Evolutionary conservation across 257 asterid genomes (phyloP), one percentile per base, ranked within the genome.

Genomic region (Scutellaria galericulata): DNA sequence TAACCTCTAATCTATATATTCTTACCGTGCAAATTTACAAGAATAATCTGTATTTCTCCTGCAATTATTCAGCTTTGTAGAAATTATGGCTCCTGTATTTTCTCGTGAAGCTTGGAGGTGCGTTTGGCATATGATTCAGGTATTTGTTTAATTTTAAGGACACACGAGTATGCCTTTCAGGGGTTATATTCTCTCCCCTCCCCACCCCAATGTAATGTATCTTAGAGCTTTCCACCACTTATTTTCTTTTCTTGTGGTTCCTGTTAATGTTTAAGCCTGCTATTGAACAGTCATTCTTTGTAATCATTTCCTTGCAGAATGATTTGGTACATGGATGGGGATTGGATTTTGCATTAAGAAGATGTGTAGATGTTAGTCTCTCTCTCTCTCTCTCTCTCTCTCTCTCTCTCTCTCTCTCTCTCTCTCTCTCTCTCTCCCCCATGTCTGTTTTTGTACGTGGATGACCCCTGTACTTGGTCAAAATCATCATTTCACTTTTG

Each of bases 261-360:
- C 62, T 52, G 51, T 62, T 56, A 42, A 6, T 51, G 54, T 71
- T 1, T 67, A 75, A 61, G 52, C 41, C 64, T 40, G 35, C 67
- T 66, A 27, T 35, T 70, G 50, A 55, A n/a, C 67, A 35, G n/a
- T 59, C 62, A 57, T 20, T 64, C 69, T 24, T 24, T 60, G 15
- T 52, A 66, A 52, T 41, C 55, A 51, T 51, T 44, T 78, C 57
- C 50, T 45, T 76, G 77, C 88, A 94, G 99, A 94, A 94, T 83
- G 99, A 94, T 84, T 84, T 94, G 89, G 96, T 94, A 52, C 99
- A 94, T 80, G 99, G 99, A 78, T 94, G 99, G 99, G 99, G 99
- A 64, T 81, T 94, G 86, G 99, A 94, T 84, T 94, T 94, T 84
- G 97, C 99, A 4, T 83, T 94, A 56, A 86, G 97, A 77, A 89